Evolutionary conservation across 768 basidiomycete species (phyloP).

Genomic region (Heimioporus sp.): DNA sequence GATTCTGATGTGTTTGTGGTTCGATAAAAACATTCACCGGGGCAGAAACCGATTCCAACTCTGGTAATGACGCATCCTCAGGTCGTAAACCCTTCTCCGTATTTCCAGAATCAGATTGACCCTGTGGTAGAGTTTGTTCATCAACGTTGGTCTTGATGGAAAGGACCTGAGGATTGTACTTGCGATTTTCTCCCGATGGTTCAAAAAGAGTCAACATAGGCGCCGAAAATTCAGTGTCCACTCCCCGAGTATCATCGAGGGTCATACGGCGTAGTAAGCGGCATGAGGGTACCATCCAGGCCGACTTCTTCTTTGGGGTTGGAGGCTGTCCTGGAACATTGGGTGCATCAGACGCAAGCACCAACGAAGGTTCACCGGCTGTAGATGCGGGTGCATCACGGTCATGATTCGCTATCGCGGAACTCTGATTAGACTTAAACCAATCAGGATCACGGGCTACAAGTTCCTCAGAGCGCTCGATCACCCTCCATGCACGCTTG

Average conservation of each 20-base stretch:
- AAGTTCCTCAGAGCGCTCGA: constrained; percentile 22
- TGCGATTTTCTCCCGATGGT: background rate
- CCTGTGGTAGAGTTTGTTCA: background rate
- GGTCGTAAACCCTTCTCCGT: background rate
- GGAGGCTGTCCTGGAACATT: background rate
- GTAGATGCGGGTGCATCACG: background rate
- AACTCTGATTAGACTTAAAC: constrained; percentile 20
- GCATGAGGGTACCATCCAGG: constrained; percentile 25
- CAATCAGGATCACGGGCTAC: constrained; percentile 30
- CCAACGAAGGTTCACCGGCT: background rate
- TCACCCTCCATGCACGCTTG: constrained; percentile 17
- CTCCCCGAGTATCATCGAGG: background rate
- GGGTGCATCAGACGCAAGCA: background rate
- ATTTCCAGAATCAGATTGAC: background rate
- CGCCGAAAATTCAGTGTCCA: background rate
- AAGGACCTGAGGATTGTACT: background rate
- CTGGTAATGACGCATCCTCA: background rate
- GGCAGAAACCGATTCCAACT: background rate
- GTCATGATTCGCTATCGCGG: background rate
- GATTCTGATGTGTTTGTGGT: background rate
- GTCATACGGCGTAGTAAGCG: constrained; percentile 20
- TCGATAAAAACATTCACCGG: background rate
- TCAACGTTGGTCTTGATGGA: constrained; percentile 5
- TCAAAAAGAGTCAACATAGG: background rate
- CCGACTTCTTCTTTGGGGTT: constrained; percentile 17